These are phyloP conservation scores for Trichomonas vaginalis DNA, from an alignment of 208 protist genomes.

Conservation along the genomic window DNA sequence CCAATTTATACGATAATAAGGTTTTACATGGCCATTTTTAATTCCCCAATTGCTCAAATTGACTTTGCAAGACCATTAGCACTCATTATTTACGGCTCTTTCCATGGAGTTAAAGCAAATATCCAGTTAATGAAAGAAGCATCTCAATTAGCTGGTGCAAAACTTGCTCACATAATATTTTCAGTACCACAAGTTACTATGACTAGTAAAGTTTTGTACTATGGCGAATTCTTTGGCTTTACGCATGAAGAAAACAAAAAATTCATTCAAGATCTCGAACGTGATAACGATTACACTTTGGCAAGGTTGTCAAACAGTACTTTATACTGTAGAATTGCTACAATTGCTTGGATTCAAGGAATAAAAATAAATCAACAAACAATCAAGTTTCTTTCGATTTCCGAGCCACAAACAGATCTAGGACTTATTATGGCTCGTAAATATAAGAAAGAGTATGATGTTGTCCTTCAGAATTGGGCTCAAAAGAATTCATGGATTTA, in stretches of 20 bases:
- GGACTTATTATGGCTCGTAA: background rate
- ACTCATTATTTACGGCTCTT: background rate
- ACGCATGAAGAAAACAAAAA: background rate
- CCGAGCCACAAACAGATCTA: background rate
- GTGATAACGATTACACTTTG: background rate
- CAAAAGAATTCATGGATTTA: background rate
- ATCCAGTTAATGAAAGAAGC: background rate
- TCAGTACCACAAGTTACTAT: background rate
- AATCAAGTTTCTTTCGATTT: background rate
- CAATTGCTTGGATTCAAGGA: background rate
- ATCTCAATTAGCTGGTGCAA: background rate
- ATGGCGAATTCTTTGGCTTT: background rate
- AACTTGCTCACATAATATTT: background rate
- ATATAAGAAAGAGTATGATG: background rate
- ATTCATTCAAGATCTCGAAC: background rate
- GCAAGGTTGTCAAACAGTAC: background rate
- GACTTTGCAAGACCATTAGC: background rate
- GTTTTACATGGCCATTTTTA: background rate
- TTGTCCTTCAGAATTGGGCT: background rate
- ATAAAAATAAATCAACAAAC: background rate
- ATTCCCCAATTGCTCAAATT: background rate
- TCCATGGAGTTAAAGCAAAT: background rate
- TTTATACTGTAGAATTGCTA: background rate
- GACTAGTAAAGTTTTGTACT: background rate
- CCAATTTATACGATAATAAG: background rate